Percentiles rank a stretch among this genome's conserved stretches.
phyloP scores from a whole-genome alignment of 163 green algal species.

The Volvox carteri region DNA sequence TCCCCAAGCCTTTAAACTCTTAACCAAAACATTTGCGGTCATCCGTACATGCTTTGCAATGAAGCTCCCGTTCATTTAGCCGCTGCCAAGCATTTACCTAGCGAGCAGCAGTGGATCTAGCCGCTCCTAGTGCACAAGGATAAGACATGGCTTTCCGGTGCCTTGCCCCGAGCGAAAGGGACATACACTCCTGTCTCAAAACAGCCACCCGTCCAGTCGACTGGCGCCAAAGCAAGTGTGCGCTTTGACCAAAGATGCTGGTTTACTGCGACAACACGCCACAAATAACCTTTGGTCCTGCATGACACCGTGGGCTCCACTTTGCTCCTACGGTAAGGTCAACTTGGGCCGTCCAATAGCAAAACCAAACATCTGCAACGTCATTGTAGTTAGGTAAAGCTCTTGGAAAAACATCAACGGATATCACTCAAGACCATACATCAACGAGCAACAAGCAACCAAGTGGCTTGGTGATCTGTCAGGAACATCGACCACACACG shows the following conservation, averaged over 20 bases:
- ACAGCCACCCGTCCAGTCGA: neutral
- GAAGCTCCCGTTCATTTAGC: neutral
- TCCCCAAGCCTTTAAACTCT: neutral
- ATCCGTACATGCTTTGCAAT: neutral
- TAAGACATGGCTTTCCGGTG: neutral
- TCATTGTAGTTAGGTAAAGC: no score
- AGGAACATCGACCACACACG: neutral
- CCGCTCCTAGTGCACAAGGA: neutral
- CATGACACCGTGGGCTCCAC: neutral
- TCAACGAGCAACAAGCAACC: neutral
- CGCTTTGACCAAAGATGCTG: neutral
- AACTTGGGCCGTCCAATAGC: no score
- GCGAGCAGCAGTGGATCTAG: neutral
- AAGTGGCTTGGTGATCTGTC: neutral
- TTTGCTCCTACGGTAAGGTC: neutral
- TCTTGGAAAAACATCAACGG: neutral
- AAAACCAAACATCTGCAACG: no score
- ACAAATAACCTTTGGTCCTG: neutral
- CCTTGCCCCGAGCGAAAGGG: neutral
- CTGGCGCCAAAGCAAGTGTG: neutral
- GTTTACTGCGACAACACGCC: neutral
- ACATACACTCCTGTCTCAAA: neutral
- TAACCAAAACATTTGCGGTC: neutral
- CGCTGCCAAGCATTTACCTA: neutral
- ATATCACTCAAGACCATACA: neutral